Evolutionary conservation across 768 basidiomycete species (phyloP), one percentile per base, ranked within the genome.

Genomic region (Kwoniella mangroviensis): DNA sequence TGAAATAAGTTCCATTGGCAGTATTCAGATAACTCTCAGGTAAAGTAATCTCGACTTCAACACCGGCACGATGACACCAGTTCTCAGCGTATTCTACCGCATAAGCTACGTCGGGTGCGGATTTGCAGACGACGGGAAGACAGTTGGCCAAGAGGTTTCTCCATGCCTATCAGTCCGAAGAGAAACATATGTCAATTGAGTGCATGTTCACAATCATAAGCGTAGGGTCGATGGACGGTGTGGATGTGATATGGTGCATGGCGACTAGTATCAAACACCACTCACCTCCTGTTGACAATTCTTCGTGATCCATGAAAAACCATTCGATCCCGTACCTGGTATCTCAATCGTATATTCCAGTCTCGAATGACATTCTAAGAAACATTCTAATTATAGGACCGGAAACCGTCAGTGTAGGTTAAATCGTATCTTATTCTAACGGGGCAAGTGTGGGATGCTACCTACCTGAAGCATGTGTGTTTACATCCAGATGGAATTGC

Each of bases 51-150:
- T 68, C 45, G 17, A 79, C 63, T 51, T 75, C 71, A 7, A 76
- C 61, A 3, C 78, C 78, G 1, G 74, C 78, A 28, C 71, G 68
- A 7, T n/a, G 34, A 58, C 78, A 79, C 40, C 57, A 70, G 26
- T 54, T 56, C 22, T 54, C 34, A 12, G 67, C 75, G 60, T 68
- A 76, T 61, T 79, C 78, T 7, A 70, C n/a, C 0, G 70, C 78
- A 65, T 79, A 79, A 7, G 78, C 78, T 6, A 71, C 74, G 63
- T 75, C 75, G 4, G 78, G 73, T 19, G 78, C 68, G 3, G 78
- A 79, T 2, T 10, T 13, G 53, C 78, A 79, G 4, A 28, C 24
- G 6, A 49, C 17, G 12, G 72, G 56, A 10, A 79, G 58, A 65
- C 78, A 79, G 4, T 7, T 34, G 45, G 70, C 26, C 52, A 79